Evolutionary conservation across 169 alveolate genomes (phyloP), one percentile per base, ranked within the genome.

Genomic region (Eimeria falciformis): DNA sequence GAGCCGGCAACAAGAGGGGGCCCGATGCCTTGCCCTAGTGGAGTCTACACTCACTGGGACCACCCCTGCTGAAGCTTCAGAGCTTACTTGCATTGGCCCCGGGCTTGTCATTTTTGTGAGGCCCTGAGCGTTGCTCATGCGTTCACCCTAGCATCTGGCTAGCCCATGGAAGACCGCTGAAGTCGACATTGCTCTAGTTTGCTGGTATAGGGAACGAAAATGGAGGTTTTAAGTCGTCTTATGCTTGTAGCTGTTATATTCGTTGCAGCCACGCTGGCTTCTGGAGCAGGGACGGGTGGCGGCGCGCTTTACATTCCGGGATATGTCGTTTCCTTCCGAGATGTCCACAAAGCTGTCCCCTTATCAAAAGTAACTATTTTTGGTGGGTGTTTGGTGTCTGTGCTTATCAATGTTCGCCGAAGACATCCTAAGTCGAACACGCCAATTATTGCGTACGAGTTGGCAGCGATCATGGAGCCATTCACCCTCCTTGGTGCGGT

Each of bases 231-330:
- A 6, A 43, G 14, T 21, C 86, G 86, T 6, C 11, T 77, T 23
- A 23, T 29, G 12, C 58, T 77, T 45, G 45, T 77, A 50, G 68
- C 46, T 0, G 79, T 58, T 14, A 90, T 77, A n/a, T 90, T 90
- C 62, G 46, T 78, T 1, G 93, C 90, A 2, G 93, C 93, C 21
- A 65, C 75, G 12, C 46, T 90, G 25, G 87, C 93, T 11, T 50
- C 93, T 2, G 94, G 91, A 4, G 94, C 92, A 0, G 94, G 94
- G 11, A 84, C 91, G 2, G 94, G 94, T 0, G 94, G 94, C 2
- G 94, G 94, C 5, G 94, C 94, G 23, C 65, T 91, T 21, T 91
- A 83, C 66, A 82, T 91, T 17, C 94, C 94, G 3, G 92, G 86
- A 0, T 84, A 83, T 27, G 79, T 91, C 14, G 90, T 73, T 7